Evolutionary conservation across 2,329 filamentous ascomycete genomes (phyloP).

Genomic region (Paracorniculantispora psalliotae): DNA sequence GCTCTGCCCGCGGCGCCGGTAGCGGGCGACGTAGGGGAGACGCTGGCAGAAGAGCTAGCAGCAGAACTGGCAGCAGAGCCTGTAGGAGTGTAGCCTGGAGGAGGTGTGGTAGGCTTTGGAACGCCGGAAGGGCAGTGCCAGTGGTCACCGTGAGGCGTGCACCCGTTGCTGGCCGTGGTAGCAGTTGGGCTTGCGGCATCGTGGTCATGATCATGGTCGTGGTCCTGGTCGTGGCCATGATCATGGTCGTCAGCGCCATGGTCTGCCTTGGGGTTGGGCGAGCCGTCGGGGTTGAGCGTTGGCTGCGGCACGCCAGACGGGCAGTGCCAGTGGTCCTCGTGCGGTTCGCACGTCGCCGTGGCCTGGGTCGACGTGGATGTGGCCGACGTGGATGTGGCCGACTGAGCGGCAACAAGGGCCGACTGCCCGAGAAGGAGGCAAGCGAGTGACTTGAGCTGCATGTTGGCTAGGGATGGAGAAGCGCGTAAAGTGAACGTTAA

Average conservation of each 20-base stretch:
- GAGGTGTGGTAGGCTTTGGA: slow-evolving; percentile 10
- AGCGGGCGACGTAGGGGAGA: not conserved
- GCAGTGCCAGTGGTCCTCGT: slow-evolving; percentile 11
- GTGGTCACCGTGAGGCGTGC: slow-evolving; percentile 16
- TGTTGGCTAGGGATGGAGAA: not conserved
- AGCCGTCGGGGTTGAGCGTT: slow-evolving; percentile 2
- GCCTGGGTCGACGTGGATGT: not conserved
- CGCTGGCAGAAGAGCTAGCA: not conserved
- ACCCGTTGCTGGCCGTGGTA: not conserved
- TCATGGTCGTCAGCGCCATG: not conserved
- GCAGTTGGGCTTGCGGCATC: not conserved
- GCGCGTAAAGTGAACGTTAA: not conserved
- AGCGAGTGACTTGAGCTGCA: slow-evolving; percentile 12
- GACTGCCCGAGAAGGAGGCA: slow-evolving; percentile 8
- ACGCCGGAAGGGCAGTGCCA: slow-evolving; percentile 20
- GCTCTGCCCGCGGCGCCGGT: not conserved
- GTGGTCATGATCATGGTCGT: slow-evolving; percentile 6
- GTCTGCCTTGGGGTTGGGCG: slow-evolving; percentile 6
- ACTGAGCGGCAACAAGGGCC: slow-evolving; percentile 3
- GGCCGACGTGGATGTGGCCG: too few relatives aligned
- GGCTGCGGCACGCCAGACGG: slow-evolving; percentile 7
- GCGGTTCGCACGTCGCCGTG: slow-evolving; percentile 10
- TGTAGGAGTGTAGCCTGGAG: slow-evolving; percentile 4
- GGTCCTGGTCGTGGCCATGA: slow-evolving; percentile 7
- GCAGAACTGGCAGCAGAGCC: not conserved